Base-by-base conservation (phyloP, 2,329 filamentous ascomycete genomes). In the Leptographium lundbergii region DNA sequence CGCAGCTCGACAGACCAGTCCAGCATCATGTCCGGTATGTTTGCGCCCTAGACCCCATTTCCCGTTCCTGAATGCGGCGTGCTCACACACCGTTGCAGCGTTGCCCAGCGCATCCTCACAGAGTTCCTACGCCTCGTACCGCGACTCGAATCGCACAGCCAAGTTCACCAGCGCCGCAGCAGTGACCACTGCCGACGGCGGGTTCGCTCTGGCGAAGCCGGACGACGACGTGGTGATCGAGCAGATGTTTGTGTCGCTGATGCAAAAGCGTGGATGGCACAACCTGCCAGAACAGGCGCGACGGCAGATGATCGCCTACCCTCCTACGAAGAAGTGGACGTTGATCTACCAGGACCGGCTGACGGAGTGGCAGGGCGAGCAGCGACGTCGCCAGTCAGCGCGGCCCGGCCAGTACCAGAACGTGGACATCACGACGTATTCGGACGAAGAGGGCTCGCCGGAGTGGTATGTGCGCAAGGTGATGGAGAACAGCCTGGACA, bases 381-480 rank as follows among this genome's bases (percentile, higher is more conserved):
- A 96, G 73, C 96, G 92, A 73, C 84, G 91, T 65, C 80, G 89
- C 65, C 82, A 86, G 66, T 88, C 89, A 57, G 83, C 86, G 42
- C 84, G 86, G 62, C 80, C 87, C 6, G 85, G 85, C 63, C 83
- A 89, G 64, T 88, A 85, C 65, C 81, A 86, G 59, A 82, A 81
- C 70, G 71, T 82, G 61, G 85, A 88, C 65, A 81, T 92, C 61
- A 81, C 90, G 48, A 82, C 85, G 50, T 85, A 89, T 65, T 89
- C 89, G 9, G 91, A 96, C 69, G 92, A 97, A 70, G 94, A 97
- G 72, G 92, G 91, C 52, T 95, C 89, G 56, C 94, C 94, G 3
- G 92, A 97, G 73, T 99, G 92, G 92, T 99, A 96, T 71, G 92
- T 99, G 57, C 88, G 90, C 69, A 92, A 89, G 70, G 89, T 97